Evolutionary conservation across 2,329 filamentous ascomycete genomes (phyloP), one percentile per base, ranked within the genome.

Genomic region (Cylindrodendrum hubeiense): DNA sequence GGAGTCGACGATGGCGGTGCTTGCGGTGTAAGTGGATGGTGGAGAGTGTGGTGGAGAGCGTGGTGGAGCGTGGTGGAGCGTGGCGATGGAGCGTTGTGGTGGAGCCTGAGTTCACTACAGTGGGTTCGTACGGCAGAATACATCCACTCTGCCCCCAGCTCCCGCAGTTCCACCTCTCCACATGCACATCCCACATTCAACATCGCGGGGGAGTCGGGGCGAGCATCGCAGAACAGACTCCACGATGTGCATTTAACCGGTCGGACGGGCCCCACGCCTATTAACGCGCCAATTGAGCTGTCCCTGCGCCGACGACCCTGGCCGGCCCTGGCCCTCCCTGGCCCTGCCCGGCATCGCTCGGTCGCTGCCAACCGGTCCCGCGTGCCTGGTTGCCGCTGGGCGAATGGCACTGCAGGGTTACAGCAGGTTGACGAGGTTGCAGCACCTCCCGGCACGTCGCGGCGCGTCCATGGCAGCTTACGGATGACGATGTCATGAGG

Each of bases 211-310:
- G 28, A 50, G 30, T 30, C 47, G 47, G n/a, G 26, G 26, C 47
- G 10, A 21, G 19, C 26, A 21, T 50, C 47, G 28, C 28, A 15
- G 26, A 30, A 49, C 10, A 39, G 63, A 66, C 64, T 71, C 67
- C 56, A 54, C 65, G 54, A 59, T 57, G 51, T 47, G 57, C 50
- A 61, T 72, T 73, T 74, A 73, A 30, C 71, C 69, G 67, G 66
- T 60, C n/a, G 63, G 46, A 19, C 24, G 33, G 21, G 44, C 34
- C 33, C 54, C 61, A 57, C 61, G 46, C 56, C 56, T 63, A 67
- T 70, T 67, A 61, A 65, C 56, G 52, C 57, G 53, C 67, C 68
- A 67, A 69, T 67, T 33, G 65, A 67, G 58, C 63, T 39, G 34
- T 30, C 33, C 41, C 30, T 46, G 47, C 24, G 34, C 54, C 54